Base-by-base conservation (phyloP, 306 rosid genomes). In the Glycyrrhiza uralensis region DNA sequence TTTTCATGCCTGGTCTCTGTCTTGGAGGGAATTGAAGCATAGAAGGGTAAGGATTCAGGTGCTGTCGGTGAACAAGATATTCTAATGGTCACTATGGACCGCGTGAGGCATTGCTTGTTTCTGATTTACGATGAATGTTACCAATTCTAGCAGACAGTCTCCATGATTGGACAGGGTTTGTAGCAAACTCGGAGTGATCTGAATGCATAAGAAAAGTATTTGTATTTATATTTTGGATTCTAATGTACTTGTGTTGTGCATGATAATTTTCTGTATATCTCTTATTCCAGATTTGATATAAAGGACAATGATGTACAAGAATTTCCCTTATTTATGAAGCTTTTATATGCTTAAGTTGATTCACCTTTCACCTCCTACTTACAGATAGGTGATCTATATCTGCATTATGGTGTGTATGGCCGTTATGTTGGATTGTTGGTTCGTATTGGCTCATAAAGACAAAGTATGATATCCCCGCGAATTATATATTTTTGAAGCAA, bases 101-200 rank as follows among this genome's bases (percentile, higher is more conserved):
- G 11, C 26, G 45, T 3, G 63, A 62, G 19, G 56, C 47, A 66
- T 64, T 20, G 19, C 18, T 49, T 61, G 51, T 23, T 35, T 49
- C 6, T 55, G 1, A 14, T 39, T 71, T 36, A 18, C 5, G 7
- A 49, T 9, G 14, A 46, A 35, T 36, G 15, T 61, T 47, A 56
- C 9, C 47, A 38, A 32, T 46, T 58, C 23, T 49, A 38, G 30
- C n/a, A n/a, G n/a, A n/a, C 2, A 36, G 36, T 69, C 58, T 42
- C 10, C 66, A 50, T 26, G 42, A 57, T 29, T 75, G 36, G 67
- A 29, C 56, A 3, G 52, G 64, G 38, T 35, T 66, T 67, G 75
- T 76, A 45, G 69, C 28, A 23, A 41, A 66, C 38, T 54, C 20
- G 49, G 7, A 6, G 19, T 62, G 12, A 18, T 54, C 24, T 26